These are phyloP conservation scores for Chaetothyriales sp. DNA, from an alignment of 2,329 filamentous ascomycete species.

Conservation along the genomic window DNA sequence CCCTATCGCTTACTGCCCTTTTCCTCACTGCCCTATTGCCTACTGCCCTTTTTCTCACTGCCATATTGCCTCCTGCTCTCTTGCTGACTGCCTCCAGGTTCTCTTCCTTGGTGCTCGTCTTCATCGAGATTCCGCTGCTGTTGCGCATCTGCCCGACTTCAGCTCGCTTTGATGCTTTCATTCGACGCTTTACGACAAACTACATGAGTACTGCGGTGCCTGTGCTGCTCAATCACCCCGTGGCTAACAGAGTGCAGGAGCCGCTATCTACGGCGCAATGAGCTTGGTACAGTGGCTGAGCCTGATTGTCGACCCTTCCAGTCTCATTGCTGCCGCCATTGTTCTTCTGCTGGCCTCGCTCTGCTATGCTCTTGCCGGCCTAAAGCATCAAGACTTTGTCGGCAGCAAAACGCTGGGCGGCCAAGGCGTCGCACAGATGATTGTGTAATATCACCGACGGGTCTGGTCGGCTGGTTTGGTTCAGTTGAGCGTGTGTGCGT, in stretches of 20 bases:
- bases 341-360: slow-evolving; percentile 61
- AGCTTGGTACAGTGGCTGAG: slow-evolving; percentile 74
- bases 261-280: slow-evolving; percentile 71
- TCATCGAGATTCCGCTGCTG: slow-evolving; percentile 83
- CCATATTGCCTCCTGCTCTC: neutral
- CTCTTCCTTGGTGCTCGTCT: slow-evolving; percentile 61
- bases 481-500: neutral
- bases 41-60: neutral
- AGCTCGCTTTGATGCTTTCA: slow-evolving; percentile 69
- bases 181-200: slow-evolving; percentile 88
- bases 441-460: slow-evolving; percentile 10
- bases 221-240: too few relatives aligned
- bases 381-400: slow-evolving; percentile 34
- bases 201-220: slow-evolving; percentile 48
- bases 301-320: slow-evolving; percentile 49
- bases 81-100: slow-evolving; percentile 34
- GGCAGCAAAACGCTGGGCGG: slow-evolving; percentile 90
- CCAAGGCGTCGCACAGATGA: slow-evolving; percentile 37
- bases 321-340: slow-evolving; percentile 74
- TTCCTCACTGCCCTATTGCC: slow-evolving; percentile 1
- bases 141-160: slow-evolving; percentile 97
- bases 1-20: neutral
- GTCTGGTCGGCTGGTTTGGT: neutral
- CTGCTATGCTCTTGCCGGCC: slow-evolving; percentile 52
- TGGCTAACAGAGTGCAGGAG: slow-evolving; percentile 33